Evolutionary conservation across 1,284 basidiomycete genomes (phyloP).

Genomic region (Chalciporus sp.): DNA sequence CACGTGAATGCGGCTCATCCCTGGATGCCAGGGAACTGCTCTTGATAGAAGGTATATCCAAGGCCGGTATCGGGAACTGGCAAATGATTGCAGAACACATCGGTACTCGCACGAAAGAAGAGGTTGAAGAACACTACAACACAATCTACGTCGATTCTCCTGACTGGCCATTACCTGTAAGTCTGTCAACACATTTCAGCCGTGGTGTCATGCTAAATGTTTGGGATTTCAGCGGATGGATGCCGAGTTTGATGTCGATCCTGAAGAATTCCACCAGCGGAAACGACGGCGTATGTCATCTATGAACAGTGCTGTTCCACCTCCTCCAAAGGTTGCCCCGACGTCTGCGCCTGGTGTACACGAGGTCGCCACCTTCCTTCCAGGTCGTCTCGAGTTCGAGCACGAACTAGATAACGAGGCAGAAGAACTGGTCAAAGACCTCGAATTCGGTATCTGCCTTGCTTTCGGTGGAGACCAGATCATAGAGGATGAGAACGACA

Average conservation of each 20-base stretch:
- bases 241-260: constrained; percentile 69
- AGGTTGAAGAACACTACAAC: constrained; percentile 91
- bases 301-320: constrained; percentile 53
- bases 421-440: constrained; percentile 92
- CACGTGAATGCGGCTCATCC: neutral
- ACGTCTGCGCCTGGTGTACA: constrained; percentile 95
- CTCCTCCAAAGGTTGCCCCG: constrained; percentile 71
- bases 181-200: constrained; percentile 18
- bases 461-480: constrained; percentile 88
- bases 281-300: constrained; percentile 85
- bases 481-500: constrained; percentile 70
- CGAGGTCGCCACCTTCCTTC: constrained; percentile 93
- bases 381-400: constrained; percentile 96
- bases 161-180: constrained; percentile 79
- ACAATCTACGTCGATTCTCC: constrained; percentile 80
- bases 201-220: neutral
- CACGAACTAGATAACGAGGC: constrained; percentile 97
- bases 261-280: constrained; percentile 81
- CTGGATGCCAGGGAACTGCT: constrained; percentile 73
- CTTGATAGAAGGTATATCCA: constrained; percentile 86
- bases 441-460: constrained; percentile 91
- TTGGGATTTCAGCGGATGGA: constrained; percentile 52
- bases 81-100: constrained; percentile 95
- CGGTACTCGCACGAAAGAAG: constrained; percentile 93
- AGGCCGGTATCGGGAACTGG: constrained; percentile 96